Evolutionary conservation across 2,329 filamentous ascomycete species (phyloP).

Genomic region (Microdochium bolleyi): DNA sequence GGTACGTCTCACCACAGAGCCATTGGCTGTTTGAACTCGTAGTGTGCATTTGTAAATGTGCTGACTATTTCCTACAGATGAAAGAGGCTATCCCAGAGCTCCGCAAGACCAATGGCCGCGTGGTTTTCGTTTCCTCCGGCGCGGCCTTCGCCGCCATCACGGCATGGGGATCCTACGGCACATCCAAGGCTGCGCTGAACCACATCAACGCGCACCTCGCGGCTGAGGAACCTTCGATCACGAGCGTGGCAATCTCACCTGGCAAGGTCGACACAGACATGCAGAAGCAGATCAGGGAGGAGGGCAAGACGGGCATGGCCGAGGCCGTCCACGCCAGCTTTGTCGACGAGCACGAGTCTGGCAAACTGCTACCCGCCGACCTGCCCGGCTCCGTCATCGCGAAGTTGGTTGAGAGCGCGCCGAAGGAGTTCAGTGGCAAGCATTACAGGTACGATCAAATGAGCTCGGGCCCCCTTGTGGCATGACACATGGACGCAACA

Average conservation of each 20-base stretch:
- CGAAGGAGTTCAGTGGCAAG: constrained; percentile 63
- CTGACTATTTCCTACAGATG: constrained; percentile 40
- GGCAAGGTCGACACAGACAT: constrained; percentile 85
- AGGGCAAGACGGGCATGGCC: constrained; percentile 40
- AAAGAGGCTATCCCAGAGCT: constrained; percentile 64
- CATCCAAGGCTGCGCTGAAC: constrained; percentile 77
- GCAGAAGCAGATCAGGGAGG: constrained; percentile 73
- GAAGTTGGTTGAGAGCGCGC: constrained; percentile 59
- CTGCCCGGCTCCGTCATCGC: constrained; percentile 84
- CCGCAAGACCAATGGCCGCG: constrained; percentile 58
- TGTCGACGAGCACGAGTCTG: constrained; percentile 57
- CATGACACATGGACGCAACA: not conserved
- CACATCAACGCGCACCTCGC: constrained; percentile 67
- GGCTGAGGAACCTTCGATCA: constrained; percentile 70
- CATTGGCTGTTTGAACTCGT: not conserved
- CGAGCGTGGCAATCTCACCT: constrained; percentile 64
- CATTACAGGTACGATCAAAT: constrained; percentile 54
- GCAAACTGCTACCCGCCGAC: constrained; percentile 70
- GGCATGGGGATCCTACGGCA: constrained; percentile 75
- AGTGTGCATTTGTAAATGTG: constrained; percentile 8
- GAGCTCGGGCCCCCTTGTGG: no score
- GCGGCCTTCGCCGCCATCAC: constrained; percentile 59
- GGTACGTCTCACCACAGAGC: constrained; percentile 37
- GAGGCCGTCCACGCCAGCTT: constrained; percentile 59
- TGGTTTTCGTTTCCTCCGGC: constrained; percentile 75